Percentiles rank a stretch among this genome's conserved stretches.
Conservation (phyloP, 768 basidiomycete species). For the Leccinellum rugosiceps region DNA sequence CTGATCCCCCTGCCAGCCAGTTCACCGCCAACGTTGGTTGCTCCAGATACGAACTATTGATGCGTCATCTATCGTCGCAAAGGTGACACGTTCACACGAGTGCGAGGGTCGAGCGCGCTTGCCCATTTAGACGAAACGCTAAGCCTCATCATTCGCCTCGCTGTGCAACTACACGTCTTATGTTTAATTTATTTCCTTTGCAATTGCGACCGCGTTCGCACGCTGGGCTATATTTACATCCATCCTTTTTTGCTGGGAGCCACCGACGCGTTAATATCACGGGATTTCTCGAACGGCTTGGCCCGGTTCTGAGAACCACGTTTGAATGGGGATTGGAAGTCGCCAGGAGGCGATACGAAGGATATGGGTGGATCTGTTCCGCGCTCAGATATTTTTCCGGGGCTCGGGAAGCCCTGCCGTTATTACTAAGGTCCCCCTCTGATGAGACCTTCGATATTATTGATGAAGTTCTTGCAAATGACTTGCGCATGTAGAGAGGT, state of each 20-base stretch:
- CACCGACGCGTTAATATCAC: constrained; percentile 5
- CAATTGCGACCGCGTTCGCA: constrained; percentile 3
- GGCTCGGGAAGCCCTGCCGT: background rate
- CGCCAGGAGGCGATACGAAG: background rate
- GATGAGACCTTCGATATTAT: constrained; percentile 1
- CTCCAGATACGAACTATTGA: constrained; percentile 30
- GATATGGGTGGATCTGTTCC: background rate
- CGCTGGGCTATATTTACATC: background rate
- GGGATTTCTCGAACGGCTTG: background rate
- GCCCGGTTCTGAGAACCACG: background rate
- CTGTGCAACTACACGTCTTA: constrained; percentile 12
- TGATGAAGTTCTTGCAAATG: background rate
- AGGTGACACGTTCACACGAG: constrained; percentile 9
- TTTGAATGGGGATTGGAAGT: constrained; percentile 15
- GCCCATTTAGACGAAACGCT: constrained; percentile 19
- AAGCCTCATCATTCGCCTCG: constrained; percentile 1
- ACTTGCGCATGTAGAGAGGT: constrained; percentile 19
- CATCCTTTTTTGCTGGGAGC: background rate
- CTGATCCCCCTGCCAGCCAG: background rate
- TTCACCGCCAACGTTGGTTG: constrained; percentile 1
- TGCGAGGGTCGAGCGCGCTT: background rate
- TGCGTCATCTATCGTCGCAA: constrained; percentile 30
- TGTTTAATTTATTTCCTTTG: constrained; percentile 1
- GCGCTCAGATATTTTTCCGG: background rate
- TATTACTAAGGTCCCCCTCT: background rate